Evolutionary conservation across 495 filamentous ascomycete genomes (phyloP), one percentile per base, ranked within the genome.

Genomic region (Hypomontagnella submonticulosa): DNA sequence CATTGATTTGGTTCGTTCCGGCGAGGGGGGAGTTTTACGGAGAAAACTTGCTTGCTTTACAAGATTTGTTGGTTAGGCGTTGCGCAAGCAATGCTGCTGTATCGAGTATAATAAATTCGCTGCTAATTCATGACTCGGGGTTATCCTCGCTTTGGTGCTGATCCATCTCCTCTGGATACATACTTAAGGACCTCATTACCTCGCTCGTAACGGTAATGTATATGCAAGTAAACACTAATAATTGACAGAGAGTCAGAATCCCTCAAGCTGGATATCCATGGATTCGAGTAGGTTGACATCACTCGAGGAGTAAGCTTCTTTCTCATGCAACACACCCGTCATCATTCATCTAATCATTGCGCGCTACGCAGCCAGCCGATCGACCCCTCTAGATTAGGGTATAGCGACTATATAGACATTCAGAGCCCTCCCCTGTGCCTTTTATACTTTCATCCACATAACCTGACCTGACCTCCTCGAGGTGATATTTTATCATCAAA

Each of bases 31-130:
- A 54, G 47, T 65, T 65, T 58, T 49, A 47, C 34, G 13, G 18
- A 36, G 47, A 48, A n/a, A 40, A 30, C 19, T 27, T 27, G 36
- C 9, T 63, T 4, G 49, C n/a, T 41, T 32, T 13, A 48, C 6
- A 41, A 30, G 61, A 33, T 48, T 43, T 49, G 54, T 58, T 32
- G 10, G 13, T 34, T 57, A 59, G 47, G 53, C 40, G 46, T 47
- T 27, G 50, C 47, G 54, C 50, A 36, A 36, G 54, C 50, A 36
- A 36, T 58, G 53, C 62, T 65, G 33, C 44, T 51, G 43, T 59
- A 54, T 33, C 33, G 48, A 61, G 38, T 53, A 42, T 66, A 66
- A 66, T 66, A 59, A 59, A 66, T 44, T 51, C 53, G 13, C 8
- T 57, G 36, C 36, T 38, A 38, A 38, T 38, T 38, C 23, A 27